Base-by-base conservation (phyloP, 2,329 filamentous ascomycete genomes). In the Cryphonectria nitschkei region DNA sequence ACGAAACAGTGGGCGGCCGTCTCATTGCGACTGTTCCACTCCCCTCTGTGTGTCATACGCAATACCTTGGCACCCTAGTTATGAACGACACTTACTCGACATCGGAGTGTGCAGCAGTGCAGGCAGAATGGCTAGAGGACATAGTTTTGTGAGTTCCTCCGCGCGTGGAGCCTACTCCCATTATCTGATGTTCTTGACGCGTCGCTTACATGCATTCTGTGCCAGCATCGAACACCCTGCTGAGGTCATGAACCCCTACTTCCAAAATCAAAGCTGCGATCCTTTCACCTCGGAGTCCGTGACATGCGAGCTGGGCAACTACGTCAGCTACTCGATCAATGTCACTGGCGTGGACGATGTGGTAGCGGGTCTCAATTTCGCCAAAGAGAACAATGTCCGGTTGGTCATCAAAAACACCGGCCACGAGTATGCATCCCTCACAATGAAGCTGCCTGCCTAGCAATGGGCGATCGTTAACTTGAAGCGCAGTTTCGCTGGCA, bases 361-460 rank as follows among this genome's bases (percentile, higher is more conserved):
- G 6, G 79, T 73, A 22, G 76, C 80, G 9, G 80, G 77, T 2
- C 75, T 82, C 26, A 67, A 71, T 22, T 82, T 82, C 68, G 79
- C 79, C 32, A 73, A 74, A 61, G 73, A 74, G 64, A 73, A 79
- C n/a, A 81, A 81, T 66, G 74, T 84, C n/a, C 80, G 83, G 3
- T 75, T 85, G 2, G 78, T 81, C 3, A 78, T 85, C 65, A 83
- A 81, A 74, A 83, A 82, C 65, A 83, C 82, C 5, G 83, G 83
- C 0, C 83, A 85, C 74, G 82, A 83, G 69, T 82, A 76, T 61
- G 69, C 71, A 79, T 7, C 77, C 80, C 3, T 73, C 22, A 4
- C 22, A n/a, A n/a, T 50, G 46, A 50, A 9, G 2, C 1, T n/a
- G 7, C 46, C 19, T n/a, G 7, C 9, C 22, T n/a, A 11, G 46